Conservation (phyloP, 495 filamentous ascomycete genomes). For the Penicillium nucicola region DNA sequence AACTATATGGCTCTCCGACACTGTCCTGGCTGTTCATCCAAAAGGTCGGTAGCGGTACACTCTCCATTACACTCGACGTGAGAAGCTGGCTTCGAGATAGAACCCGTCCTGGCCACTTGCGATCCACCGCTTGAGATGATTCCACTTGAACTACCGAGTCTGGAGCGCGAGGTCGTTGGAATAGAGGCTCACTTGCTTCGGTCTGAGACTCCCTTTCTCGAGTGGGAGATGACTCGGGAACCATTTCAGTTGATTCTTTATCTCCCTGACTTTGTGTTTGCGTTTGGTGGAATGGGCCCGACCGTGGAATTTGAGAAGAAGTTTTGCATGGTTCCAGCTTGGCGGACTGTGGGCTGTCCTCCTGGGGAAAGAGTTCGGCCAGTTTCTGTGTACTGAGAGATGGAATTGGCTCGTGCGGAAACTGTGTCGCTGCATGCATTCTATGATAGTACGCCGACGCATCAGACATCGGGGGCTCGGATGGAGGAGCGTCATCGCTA, state of each 20-base stretch:
- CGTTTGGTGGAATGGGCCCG: constrained; percentile 17
- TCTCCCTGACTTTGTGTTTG: constrained; percentile 25
- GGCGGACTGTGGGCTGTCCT: constrained; percentile 20
- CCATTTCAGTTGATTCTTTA: constrained; percentile 29
- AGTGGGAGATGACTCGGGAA: constrained; percentile 43
- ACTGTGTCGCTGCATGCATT: constrained; percentile 40
- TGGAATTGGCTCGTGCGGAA: constrained; percentile 42
- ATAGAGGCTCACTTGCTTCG: constrained; percentile 7
- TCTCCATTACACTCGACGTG: constrained; percentile 48
- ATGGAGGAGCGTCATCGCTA: constrained; percentile 6
- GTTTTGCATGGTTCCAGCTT: not conserved
- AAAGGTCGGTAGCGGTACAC: constrained; percentile 39
- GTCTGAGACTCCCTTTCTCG: constrained; percentile 12
- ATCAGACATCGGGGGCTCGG: constrained; percentile 36
- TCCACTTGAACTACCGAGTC: constrained; percentile 41
- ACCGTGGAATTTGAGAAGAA: not conserved
- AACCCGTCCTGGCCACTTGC: constrained; percentile 16
- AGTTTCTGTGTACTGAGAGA: constrained; percentile 40
- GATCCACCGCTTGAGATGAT: constrained; percentile 41
- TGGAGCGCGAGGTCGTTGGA: constrained; percentile 18
- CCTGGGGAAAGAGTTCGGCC: constrained; percentile 40
- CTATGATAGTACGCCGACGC: constrained; percentile 41
- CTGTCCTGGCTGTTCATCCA: constrained; percentile 45
- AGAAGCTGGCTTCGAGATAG: constrained; percentile 39
- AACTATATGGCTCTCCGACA: constrained; percentile 41